Percentiles rank a stretch among this genome's conserved stretches.
Evolutionary conservation across 257 asterid genomes (phyloP).

Genomic region (Cruciata laevipes): DNA sequence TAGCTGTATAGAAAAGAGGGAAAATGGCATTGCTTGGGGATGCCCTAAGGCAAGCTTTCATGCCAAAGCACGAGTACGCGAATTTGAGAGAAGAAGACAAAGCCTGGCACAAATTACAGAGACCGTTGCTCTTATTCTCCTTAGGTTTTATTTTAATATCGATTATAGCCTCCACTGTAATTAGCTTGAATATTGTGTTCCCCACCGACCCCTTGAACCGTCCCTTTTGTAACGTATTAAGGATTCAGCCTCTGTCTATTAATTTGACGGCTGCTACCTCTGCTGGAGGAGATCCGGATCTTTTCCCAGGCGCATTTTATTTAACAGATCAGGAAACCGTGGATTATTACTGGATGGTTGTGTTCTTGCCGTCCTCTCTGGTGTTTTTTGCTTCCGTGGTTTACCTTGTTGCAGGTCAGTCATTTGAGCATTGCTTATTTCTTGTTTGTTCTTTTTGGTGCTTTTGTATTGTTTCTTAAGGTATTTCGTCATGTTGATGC

Average conservation of each 20-base stretch:
- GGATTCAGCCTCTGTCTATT: conserved; percentile 72
- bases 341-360: conserved; percentile 95
- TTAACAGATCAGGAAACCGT: conserved; percentile 91
- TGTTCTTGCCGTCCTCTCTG: conserved; percentile 63
- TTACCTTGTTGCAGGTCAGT: conserved; percentile 67
- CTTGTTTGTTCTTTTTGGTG: neutral
- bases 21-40: conserved; percentile 52
- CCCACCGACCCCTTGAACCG: conserved; percentile 59
- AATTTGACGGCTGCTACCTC: conserved; percentile 42
- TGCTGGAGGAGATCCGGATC: conserved; percentile 46
- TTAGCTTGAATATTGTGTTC: conserved; percentile 71
- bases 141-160: conserved; percentile 40
- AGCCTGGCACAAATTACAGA: conserved; percentile 67
- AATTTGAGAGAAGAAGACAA: conserved; percentile 79
- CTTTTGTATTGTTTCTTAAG: neutral
- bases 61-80: conserved; percentile 90
- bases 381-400: conserved; percentile 43
- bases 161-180: conserved; percentile 43
- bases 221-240: conserved; percentile 76
- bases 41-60: conserved; percentile 90
- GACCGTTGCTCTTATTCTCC: conserved; percentile 32
- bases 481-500: neutral
- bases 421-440: neutral
- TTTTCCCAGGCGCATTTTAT: conserved; percentile 56
- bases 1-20: neutral